Conservation (phyloP, 2,329 filamentous ascomycete genomes). For the Verticillium albo-atrum region DNA sequence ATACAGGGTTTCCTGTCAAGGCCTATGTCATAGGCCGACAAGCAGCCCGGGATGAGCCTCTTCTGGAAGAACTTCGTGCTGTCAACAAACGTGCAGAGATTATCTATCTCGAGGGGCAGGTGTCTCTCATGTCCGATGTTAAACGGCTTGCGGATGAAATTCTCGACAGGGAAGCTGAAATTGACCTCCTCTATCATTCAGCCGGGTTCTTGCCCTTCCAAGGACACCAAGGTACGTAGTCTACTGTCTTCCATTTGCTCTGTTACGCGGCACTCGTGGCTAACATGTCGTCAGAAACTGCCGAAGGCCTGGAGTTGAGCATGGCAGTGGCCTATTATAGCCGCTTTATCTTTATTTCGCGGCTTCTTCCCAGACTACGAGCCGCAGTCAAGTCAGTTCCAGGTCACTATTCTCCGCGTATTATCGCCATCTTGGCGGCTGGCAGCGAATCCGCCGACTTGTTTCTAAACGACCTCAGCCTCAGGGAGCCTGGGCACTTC, state of each 20-base stretch:
- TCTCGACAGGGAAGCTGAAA: not conserved
- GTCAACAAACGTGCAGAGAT: not conserved
- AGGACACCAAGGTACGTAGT: not conserved
- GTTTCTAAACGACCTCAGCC: not conserved
- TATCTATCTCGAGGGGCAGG: conserved; percentile 4
- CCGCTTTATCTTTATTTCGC: not conserved
- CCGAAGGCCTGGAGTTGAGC: not conserved
- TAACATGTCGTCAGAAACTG: not conserved
- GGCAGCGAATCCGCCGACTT: not conserved
- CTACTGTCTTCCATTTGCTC: no score
- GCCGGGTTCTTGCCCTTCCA: not conserved
- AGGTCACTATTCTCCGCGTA: not conserved
- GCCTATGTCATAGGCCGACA: conserved; percentile 1
- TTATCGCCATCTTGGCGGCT: conserved; percentile 3
- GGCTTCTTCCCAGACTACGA: not conserved
- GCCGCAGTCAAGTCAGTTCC: not conserved
- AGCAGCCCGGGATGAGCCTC: not conserved
- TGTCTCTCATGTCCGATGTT: not conserved
- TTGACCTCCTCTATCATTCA: not conserved
- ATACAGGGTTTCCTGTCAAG: not conserved
- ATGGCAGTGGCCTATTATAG: not conserved
- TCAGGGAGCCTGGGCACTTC: not conserved
- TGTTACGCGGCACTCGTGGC: no score
- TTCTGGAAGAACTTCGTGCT: not conserved
- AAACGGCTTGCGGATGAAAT: not conserved